A percentile compares a stretch with the other conserved stretches of the same genome.
Conservation (phyloP, 2,329 filamentous ascomycete genomes). For the Pyrenophora tritici-repentis region DNA sequence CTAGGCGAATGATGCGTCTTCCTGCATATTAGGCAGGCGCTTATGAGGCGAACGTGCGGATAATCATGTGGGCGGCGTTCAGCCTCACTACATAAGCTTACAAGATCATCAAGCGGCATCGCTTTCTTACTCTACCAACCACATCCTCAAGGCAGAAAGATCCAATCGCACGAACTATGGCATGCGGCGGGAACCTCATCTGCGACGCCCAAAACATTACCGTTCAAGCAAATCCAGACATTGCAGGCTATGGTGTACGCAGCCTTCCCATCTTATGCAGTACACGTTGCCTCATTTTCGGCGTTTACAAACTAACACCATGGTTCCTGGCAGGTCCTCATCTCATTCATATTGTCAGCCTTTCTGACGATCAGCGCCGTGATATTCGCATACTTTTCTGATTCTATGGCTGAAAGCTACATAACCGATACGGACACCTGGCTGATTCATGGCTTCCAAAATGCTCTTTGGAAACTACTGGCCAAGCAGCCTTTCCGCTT, state of each 20-base stretch:
- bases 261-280: background rate
- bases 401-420: constrained; percentile 18
- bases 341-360: constrained; percentile 19
- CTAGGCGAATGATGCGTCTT: background rate
- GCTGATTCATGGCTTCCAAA: constrained; percentile 13
- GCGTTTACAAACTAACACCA: background rate
- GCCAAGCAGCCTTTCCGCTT: background rate
- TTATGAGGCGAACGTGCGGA: background rate
- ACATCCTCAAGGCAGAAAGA: background rate
- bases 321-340: constrained; percentile 10
- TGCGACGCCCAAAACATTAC: constrained; percentile 8
- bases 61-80: background rate
- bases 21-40: background rate
- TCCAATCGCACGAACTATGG: background rate
- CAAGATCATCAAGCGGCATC: background rate
- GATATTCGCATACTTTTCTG: constrained; percentile 20
- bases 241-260: constrained; percentile 21
- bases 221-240: constrained; percentile 14
- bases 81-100: background rate
- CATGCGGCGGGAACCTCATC: constrained; percentile 6
- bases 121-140: background rate
- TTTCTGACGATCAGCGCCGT: constrained; percentile 18
- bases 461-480: too few relatives aligned
- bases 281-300: background rate
- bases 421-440: constrained; percentile 17